Percentiles rank a stretch among this genome's conserved stretches.
Evolutionary conservation across 345 rosid genomes (phyloP).

Genomic region (Populus pruinosa): DNA sequence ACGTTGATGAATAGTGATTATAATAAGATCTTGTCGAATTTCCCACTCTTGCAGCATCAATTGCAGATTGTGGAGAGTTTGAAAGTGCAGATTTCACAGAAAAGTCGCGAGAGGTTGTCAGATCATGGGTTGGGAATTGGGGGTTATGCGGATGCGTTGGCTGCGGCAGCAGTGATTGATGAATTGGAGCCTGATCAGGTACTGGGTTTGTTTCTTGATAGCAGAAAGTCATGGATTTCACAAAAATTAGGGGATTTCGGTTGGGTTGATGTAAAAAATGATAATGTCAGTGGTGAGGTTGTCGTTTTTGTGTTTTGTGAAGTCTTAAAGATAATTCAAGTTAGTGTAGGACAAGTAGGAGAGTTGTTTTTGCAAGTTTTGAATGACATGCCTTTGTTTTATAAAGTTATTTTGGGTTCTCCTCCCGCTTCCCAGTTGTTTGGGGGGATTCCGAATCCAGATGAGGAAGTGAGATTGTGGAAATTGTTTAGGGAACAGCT

Average conservation of each 20-base stretch:
- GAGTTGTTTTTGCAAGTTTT: slow-evolving; percentile 82
- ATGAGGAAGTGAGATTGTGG: slow-evolving; percentile 90
- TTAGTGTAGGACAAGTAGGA: slow-evolving; percentile 84
- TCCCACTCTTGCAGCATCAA: slow-evolving; percentile 88
- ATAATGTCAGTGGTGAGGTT: slow-evolving; percentile 10
- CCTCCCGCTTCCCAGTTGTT: slow-evolving; percentile 95
- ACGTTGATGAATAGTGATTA: slow-evolving; percentile 42
- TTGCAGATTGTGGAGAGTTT: slow-evolving; percentile 98
- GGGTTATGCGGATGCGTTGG: slow-evolving; percentile 77
- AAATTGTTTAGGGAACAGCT: slow-evolving; percentile 72
- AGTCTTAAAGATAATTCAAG: slow-evolving; percentile 68
- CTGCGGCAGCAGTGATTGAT: slow-evolving; percentile 83
- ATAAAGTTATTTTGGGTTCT: slow-evolving; percentile 71
- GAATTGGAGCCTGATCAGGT: slow-evolving; percentile 71
- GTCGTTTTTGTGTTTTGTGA: slow-evolving; percentile 69
- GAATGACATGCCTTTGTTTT: slow-evolving; percentile 89
- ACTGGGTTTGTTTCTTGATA: slow-evolving; percentile 66
- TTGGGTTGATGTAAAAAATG: slow-evolving; percentile 34
- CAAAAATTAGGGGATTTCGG: slow-evolving; percentile 59
- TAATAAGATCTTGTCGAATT: slow-evolving; percentile 58
- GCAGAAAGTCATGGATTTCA: slow-evolving; percentile 72
- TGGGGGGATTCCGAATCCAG: slow-evolving; percentile 93
- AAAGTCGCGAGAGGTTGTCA: slow-evolving; percentile 76
- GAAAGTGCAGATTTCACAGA: slow-evolving; percentile 89
- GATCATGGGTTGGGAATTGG: slow-evolving; percentile 59